These are phyloP conservation scores for Fusarium chuoi DNA, from an alignment of 2,329 filamentous ascomycete species.

Conservation along the genomic window DNA sequence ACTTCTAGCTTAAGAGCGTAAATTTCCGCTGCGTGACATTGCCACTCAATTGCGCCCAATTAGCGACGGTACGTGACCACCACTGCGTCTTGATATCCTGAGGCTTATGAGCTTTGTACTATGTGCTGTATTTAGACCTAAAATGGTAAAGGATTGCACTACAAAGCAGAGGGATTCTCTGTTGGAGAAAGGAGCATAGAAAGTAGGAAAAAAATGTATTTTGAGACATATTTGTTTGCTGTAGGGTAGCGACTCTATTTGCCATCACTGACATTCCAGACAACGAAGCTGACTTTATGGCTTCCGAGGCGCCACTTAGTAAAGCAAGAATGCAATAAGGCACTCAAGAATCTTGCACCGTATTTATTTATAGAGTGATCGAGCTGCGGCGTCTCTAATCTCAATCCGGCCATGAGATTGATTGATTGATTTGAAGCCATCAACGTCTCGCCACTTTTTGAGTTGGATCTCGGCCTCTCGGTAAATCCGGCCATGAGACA, in stretches of 20 bases:
- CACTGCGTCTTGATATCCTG: accelerated
- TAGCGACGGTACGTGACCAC: accelerated
- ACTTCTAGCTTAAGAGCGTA: not conserved
- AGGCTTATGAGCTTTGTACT: accelerated
- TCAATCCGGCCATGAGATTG: not conserved
- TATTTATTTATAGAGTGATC: not conserved
- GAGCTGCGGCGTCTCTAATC: not conserved
- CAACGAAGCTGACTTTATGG: not conserved
- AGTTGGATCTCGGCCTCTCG: too few relatives aligned
- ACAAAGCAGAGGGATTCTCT: accelerated
- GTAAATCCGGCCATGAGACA: not conserved
- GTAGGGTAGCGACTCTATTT: not conserved
- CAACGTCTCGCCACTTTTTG: accelerated
- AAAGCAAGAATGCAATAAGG: not conserved
- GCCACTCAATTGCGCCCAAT: accelerated
- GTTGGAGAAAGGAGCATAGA: accelerated
- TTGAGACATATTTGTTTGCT: accelerated
- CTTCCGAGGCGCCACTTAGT: accelerated
- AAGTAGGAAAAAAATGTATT: accelerated
- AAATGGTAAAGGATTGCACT: accelerated
- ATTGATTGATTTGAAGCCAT: too few relatives aligned
- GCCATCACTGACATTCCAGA: not conserved
- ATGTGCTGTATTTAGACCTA: accelerated
- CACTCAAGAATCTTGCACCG: accelerated
- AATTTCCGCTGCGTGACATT: not conserved